Percentiles rank a stretch among this genome's conserved stretches.
These are phyloP conservation scores for Echinosophora koreensis DNA, from an alignment of 306 rosid species.

Conservation along the genomic window DNA sequence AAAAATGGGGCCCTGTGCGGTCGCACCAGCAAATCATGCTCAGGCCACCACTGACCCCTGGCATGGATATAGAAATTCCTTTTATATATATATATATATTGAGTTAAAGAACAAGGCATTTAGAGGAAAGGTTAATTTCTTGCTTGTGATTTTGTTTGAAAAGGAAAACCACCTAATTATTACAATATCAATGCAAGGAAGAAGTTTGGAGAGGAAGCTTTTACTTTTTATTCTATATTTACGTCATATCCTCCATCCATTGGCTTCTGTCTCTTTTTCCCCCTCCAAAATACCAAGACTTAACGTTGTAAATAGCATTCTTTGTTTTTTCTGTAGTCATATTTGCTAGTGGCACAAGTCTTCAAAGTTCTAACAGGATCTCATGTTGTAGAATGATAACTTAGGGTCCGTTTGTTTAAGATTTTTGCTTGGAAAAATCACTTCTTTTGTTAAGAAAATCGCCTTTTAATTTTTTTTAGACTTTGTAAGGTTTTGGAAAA, in stretches of 20 bases:
- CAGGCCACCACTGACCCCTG: too few relatives aligned
- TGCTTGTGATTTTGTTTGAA: constrained; percentile 4
- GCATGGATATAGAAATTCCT: constrained; percentile 33
- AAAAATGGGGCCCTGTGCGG: too few relatives aligned
- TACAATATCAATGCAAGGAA: constrained; percentile 22
- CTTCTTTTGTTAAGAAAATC: background rate
- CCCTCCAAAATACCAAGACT: background rate
- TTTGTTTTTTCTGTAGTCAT: background rate
- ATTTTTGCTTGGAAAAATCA: background rate
- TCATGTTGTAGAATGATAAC: background rate
- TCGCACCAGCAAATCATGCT: too few relatives aligned
- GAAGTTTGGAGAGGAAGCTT: constrained; percentile 20
- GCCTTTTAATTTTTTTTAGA: background rate
- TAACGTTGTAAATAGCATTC: constrained; percentile 1
- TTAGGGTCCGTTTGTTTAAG: background rate
- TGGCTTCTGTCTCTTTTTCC: constrained; percentile 2
- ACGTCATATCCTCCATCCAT: background rate
- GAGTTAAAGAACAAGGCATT: background rate
- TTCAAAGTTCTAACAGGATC: constrained; percentile 10
- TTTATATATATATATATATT: background rate
- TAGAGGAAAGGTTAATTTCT: constrained; percentile 6
- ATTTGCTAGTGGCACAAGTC: background rate
- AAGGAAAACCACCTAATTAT: background rate
- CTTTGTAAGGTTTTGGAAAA: background rate
- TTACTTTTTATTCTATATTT: background rate